phyloP scores from a whole-genome alignment of 495 filamentous ascomycete genomes.

The Xylaria scruposa region DNA sequence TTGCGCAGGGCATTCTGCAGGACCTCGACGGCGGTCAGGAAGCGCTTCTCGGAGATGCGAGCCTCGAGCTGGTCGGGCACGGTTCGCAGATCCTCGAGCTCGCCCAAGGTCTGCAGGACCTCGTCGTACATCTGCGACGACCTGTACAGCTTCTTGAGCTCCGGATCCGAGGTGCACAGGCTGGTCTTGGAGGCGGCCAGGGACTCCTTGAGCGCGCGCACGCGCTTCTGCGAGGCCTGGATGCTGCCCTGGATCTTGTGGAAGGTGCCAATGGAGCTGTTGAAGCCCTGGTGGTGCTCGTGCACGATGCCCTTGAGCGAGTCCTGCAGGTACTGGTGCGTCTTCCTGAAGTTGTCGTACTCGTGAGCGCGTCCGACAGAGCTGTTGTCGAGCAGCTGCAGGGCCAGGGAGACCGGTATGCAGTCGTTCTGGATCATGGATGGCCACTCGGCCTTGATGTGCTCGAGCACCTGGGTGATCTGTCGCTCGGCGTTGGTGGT shows the following conservation, averaged over 20 bases:
- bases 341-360: conserved; percentile 80
- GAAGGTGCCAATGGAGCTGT: conserved; percentile 97
- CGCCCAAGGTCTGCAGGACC: conserved; percentile 81
- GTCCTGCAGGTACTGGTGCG: conserved; percentile 83
- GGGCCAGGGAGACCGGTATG: conserved; percentile 87
- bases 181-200: conserved; percentile 82
- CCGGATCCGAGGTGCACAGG: conserved; percentile 85
- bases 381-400: conserved; percentile 92
- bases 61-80: conserved; percentile 93
- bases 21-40: conserved; percentile 89
- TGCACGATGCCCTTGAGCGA: conserved; percentile 96
- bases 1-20: conserved; percentile 84
- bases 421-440: conserved; percentile 88
- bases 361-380: conserved; percentile 89
- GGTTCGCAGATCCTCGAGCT: conserved; percentile 87
- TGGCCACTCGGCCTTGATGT: conserved; percentile 88
- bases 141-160: conserved; percentile 83
- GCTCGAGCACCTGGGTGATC: conserved; percentile 56
- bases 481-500: conserved; percentile 52
- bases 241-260: conserved; percentile 98
- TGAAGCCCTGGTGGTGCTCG: conserved; percentile 98
- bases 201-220: conserved; percentile 81
- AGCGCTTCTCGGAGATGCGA: conserved; percentile 93
- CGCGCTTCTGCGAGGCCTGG: conserved; percentile 82
- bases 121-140: conserved; percentile 91